Evolutionary conservation across 164 flowering plant genomes (phyloP), one percentile per base, ranked within the genome.

Genomic region (Liriodendron chinense): DNA sequence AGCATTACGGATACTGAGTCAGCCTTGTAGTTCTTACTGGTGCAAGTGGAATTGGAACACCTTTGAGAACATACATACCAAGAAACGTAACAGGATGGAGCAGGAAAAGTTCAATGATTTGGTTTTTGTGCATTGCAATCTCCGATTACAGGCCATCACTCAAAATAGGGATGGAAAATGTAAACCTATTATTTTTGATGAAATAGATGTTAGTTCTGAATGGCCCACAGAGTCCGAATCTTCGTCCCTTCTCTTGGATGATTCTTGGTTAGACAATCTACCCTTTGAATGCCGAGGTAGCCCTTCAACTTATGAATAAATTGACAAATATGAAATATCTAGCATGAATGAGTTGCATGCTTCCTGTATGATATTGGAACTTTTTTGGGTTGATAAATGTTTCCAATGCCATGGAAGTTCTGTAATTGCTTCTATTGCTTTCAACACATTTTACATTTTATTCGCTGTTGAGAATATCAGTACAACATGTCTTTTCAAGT

Each of bases 41-140:
- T 91, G 93, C 82, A 81, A 80, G 71, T 87, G 96, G 94, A 87
- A 89, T 74, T 86, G 93, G 93, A 81, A 77, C 86, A 85, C 86
- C 72, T 88, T 89, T 74, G 89, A 88, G 65, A 80, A 69, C 78
- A 28, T 86, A 28, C 90, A 88, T 63, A 70, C 75, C 65, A 88
- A 86, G 80, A 88, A 83, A 78, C 82, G 83, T 47, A 85, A 77
- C 83, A 87, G 77, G 78, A 75, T 71, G 64, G 88, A 91, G 83
- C 82, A 75, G 72, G 92, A 88, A 59, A 89, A 85, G 72, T 80
- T 87, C 79, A 84, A 80, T 76, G 92, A 89, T 77, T 82, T 91
- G 82, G 89, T 88, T 77, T 88, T 82, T 80, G 93, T 89, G 82
- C 92, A 85, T 70, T 87, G 90, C 89, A 91, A 89, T 85, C 89